Evolutionary conservation across 1,139 yeast species (phyloP).

Genomic region (Torulaspora pretoriensis): DNA sequence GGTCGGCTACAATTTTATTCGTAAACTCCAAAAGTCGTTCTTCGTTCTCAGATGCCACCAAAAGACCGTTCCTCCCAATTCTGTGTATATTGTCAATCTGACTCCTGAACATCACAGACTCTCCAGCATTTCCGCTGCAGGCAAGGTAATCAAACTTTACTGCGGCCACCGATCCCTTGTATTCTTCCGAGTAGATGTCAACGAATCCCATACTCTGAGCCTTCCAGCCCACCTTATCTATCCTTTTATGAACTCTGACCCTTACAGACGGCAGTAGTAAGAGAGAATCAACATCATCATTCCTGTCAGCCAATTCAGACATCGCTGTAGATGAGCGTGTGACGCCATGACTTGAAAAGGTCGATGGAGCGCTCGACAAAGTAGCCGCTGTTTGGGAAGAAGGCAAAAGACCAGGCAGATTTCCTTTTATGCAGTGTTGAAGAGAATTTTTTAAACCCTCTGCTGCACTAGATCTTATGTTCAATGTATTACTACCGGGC

Average conservation of each 20-base stretch:
- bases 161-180: slow-evolving; percentile 17
- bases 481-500: slow-evolving; percentile 15
- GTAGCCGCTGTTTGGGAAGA: slow-evolving; percentile 21
- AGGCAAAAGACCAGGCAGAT: slow-evolving; percentile 17
- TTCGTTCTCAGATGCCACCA: slow-evolving; percentile 14
- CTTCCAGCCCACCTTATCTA: slow-evolving; percentile 19
- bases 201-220: slow-evolving; percentile 17
- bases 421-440: slow-evolving; percentile 23
- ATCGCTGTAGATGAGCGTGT: slow-evolving; percentile 20
- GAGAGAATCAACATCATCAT: slow-evolving; percentile 9
- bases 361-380: slow-evolving; percentile 20
- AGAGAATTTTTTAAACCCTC: slow-evolving; percentile 25
- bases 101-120: slow-evolving; percentile 11
- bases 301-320: slow-evolving; percentile 12
- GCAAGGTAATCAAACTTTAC: slow-evolving; percentile 20
- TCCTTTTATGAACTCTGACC: slow-evolving; percentile 20
- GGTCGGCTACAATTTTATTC: slow-evolving; percentile 23
- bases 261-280: slow-evolving; percentile 21
- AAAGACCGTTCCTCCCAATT: slow-evolving; percentile 31
- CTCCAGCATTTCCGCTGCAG: slow-evolving; percentile 3
- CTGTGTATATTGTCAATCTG: slow-evolving; percentile 21
- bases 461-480: slow-evolving; percentile 24
- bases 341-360: slow-evolving; percentile 14
- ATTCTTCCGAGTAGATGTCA: slow-evolving; percentile 24
- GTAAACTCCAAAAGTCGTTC: slow-evolving; percentile 30